These are phyloP conservation scores for Fusarium domesticum DNA, from an alignment of 2,329 filamentous ascomycete genomes.

Conservation along the genomic window DNA sequence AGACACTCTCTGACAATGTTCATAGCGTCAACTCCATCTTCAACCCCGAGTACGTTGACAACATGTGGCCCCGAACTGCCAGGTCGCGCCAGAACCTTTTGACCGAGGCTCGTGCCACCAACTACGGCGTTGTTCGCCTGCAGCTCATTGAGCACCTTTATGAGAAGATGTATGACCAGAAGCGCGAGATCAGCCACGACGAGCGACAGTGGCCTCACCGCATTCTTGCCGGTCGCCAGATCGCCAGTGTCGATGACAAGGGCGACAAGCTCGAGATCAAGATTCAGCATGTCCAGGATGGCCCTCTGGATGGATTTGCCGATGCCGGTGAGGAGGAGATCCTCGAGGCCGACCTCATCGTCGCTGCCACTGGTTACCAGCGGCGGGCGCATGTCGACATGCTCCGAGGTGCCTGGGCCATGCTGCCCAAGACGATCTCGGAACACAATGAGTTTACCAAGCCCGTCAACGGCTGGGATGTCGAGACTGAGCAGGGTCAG, in stretches of 20 bases:
- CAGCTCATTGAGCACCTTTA: conserved; percentile 87
- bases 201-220: conserved; percentile 77
- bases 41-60: conserved; percentile 80
- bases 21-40: conserved; percentile 90
- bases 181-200: conserved; percentile 64
- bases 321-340: conserved; percentile 49
- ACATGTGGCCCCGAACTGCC: conserved; percentile 66
- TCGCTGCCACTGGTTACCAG: conserved; percentile 85
- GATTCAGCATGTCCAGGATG: conserved; percentile 48
- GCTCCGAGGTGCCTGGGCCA: conserved; percentile 61
- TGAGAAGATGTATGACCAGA: conserved; percentile 82
- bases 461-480: conserved; percentile 41
- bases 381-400: conserved; percentile 76
- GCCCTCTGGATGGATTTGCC: conserved; percentile 40
- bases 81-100: conserved; percentile 60
- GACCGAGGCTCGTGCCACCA: conserved; percentile 74
- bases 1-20: conserved; percentile 26
- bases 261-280: conserved; percentile 56
- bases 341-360: conserved; percentile 73
- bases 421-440: conserved; percentile 58
- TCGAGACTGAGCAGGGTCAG: conserved; percentile 37
- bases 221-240: conserved; percentile 67
- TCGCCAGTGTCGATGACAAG: conserved; percentile 58
- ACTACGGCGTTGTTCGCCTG: conserved; percentile 93
- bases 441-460: conserved; percentile 31